Evolutionary conservation across 371 early-diverging fungal species (phyloP).

Genomic region (Syncephalastrum monosporum): DNA sequence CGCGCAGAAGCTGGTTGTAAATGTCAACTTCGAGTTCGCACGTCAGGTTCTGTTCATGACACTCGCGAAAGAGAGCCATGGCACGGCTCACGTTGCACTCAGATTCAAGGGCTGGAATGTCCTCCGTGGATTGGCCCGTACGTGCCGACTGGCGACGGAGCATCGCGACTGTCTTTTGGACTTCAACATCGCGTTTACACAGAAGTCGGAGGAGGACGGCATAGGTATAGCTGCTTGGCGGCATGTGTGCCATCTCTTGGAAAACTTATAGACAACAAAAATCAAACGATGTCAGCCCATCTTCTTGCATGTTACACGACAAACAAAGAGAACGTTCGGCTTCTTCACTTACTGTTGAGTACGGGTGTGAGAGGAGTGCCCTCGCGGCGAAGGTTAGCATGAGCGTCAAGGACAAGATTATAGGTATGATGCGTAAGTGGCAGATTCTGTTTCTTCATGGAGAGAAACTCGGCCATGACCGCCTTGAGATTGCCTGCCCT

Average conservation of each 20-base stretch:
- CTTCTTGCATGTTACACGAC: conserved; percentile 6
- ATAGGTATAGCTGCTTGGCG: conserved; percentile 39
- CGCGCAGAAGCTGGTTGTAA: conserved; percentile 45
- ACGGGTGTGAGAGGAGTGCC: conserved; percentile 34
- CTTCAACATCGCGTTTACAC: conserved; percentile 49
- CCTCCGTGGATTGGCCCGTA: conserved; percentile 21
- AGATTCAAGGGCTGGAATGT: conserved; percentile 30
- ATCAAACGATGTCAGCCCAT: background rate
- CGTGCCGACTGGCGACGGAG: conserved; percentile 39
- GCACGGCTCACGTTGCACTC: conserved; percentile 40
- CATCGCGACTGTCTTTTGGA: conserved; percentile 47
- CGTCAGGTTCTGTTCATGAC: conserved; percentile 21
- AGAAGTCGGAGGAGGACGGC: conserved; percentile 34
- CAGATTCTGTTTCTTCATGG: conserved; percentile 31
- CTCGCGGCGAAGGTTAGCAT: conserved; percentile 38
- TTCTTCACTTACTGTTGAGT: conserved; percentile 29
- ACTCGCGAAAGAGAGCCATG: conserved; percentile 33
- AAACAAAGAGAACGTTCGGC: background rate
- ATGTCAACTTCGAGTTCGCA: conserved; percentile 44
- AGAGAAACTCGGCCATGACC: conserved; percentile 31
- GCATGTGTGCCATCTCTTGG: conserved; percentile 41
- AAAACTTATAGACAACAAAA: conserved; percentile 28
- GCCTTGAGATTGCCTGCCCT: conserved; percentile 32
- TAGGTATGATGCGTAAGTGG: conserved; percentile 43
- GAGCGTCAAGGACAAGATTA: conserved; percentile 45